Base-by-base conservation (phyloP, 306 rosid species). In the Prunus campanulata region DNA sequence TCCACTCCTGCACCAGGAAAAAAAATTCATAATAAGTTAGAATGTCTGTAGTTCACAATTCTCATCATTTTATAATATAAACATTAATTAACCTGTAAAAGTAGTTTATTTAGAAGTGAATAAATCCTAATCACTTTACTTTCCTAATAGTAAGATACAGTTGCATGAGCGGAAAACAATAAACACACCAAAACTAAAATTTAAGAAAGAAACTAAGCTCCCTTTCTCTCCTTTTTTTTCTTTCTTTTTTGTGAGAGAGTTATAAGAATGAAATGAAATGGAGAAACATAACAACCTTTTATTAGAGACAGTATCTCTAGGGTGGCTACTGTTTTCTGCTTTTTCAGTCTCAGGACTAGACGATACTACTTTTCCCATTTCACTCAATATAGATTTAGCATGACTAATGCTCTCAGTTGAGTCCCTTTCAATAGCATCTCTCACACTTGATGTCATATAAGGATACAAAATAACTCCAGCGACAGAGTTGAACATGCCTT, bases 1-100 rank as follows among this genome's bases (percentile, higher is more conserved):
- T 80, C 94, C 96, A 77, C 66, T 51, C 90, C 97, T 93, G 90
- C 83, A 84, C 60, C 70, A 66, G 54, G 71, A 46, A 55, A 70
- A 70, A 74, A 52, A 52, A 11, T 81, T 78, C 57, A 46, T 67
- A 56, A 35, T 61, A 66, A 62, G 47, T 56, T 48, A 55, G 46
- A 68, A 48, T 54, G 67, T 25, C 67, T 70, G 27, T n/a, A 30
- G 60, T 50, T 80, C 47, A 27, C 46, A 55, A 55, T 30, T 80
- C 35, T 22, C 63, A 56, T 55, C 60, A 51, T 66, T 65, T 62
- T 61, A 39, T 24, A 13, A 32, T 55, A 66, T 27, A 30, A 72
- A 24, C 16, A 59, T 20, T 24, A 68, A 77, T 67, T 25, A 66
- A 79, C 68, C 60, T 14, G 18, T 13, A 10, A 72, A 77, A 55